Evolutionary conservation across 1,284 basidiomycete genomes (phyloP).

Genomic region (Dichomitus squalens): DNA sequence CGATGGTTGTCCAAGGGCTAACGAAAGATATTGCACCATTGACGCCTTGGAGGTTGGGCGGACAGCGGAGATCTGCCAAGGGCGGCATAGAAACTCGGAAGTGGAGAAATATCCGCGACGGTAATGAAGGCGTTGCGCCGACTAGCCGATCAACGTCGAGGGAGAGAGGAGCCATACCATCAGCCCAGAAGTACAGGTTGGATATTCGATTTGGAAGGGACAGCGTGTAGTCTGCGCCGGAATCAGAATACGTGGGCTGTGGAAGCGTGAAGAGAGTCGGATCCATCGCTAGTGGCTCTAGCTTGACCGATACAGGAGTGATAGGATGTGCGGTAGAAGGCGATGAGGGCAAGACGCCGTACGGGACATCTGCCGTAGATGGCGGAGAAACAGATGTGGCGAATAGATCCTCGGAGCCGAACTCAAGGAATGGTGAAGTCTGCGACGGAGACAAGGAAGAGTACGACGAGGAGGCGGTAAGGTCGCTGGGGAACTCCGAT

Average conservation of each 20-base stretch:
- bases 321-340: conserved; percentile 19
- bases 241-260: conserved; percentile 19
- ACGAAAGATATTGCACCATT: conserved; percentile 57
- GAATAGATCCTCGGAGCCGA: conserved; percentile 16
- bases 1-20: conserved; percentile 49
- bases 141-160: conserved; percentile 54
- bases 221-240: conserved; percentile 16
- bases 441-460: conserved; percentile 17
- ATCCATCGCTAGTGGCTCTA: conserved; percentile 34
- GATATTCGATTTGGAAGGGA: conserved; percentile 27
- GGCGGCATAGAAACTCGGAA: conserved; percentile 52
- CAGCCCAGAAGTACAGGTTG: conserved; percentile 50
- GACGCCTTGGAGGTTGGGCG: conserved; percentile 62
- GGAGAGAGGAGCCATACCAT: conserved; percentile 64
- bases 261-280: conserved; percentile 33
- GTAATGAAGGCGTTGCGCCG: conserved; percentile 36
- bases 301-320: conserved; percentile 26
- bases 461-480: conserved; percentile 11
- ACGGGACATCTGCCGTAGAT: conserved; percentile 7
- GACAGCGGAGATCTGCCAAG: conserved; percentile 47
- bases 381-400: conserved; percentile 2
- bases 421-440: conserved; percentile 15
- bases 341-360: conserved; percentile 24
- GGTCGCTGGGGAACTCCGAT: conserved; percentile 19
- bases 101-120: conserved; percentile 43